Percentiles rank a stretch among this genome's conserved stretches.
Conservation (phyloP, 345 rosid species). For the Firmiana major region DNA sequence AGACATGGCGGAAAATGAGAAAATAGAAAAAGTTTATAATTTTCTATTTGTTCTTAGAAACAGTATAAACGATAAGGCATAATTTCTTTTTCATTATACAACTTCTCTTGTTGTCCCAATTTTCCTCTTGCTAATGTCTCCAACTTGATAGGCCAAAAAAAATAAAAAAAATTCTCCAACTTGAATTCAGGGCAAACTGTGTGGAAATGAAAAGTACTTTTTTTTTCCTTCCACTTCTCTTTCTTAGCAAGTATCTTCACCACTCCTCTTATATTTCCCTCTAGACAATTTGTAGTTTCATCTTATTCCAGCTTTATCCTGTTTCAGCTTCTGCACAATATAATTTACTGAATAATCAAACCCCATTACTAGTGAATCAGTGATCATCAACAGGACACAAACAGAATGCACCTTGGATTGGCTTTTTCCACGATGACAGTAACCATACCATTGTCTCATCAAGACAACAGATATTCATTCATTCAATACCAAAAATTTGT, state of each 20-base stretch:
- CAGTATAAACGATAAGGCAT: not conserved
- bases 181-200: not conserved
- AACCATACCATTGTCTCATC: not conserved
- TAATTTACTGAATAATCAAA: not conserved
- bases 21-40: not conserved
- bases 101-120: not conserved
- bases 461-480: not conserved
- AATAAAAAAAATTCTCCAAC: not conserved
- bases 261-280: not conserved
- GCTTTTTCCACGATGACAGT: not conserved
- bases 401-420: not conserved
- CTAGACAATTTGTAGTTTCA: not conserved
- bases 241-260: not conserved
- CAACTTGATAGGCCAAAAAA: not conserved
- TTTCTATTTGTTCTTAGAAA: slow-evolving; percentile 1
- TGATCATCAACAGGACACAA: not conserved
- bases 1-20: not conserved
- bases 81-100: not conserved
- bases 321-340: not conserved
- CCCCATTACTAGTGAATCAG: not conserved
- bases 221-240: not conserved
- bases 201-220: not conserved
- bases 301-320: not conserved
- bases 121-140: not conserved
- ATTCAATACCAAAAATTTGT: not conserved